These are phyloP conservation scores for Blastomyces gilchristii DNA, from an alignment of 2,329 filamentous ascomycete genomes.

Conservation along the genomic window DNA sequence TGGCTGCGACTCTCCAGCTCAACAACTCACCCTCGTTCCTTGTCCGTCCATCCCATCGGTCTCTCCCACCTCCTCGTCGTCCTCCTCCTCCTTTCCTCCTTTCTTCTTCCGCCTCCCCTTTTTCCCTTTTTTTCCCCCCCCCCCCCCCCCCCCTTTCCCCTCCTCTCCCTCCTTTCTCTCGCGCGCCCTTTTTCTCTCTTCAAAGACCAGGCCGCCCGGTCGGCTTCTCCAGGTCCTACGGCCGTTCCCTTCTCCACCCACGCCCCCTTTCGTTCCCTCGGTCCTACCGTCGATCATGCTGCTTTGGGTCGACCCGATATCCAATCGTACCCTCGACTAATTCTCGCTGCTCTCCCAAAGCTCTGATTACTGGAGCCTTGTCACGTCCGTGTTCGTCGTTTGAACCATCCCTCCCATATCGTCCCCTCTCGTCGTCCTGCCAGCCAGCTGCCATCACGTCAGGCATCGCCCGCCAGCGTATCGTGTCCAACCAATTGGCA, in stretches of 20 bases:
- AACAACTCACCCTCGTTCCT: background rate
- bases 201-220: constrained; percentile 12
- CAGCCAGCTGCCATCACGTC: background rate
- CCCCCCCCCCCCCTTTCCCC: background rate
- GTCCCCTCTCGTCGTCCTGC: background rate
- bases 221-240: constrained; percentile 10
- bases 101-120: background rate
- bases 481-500: background rate
- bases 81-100: too few relatives aligned
- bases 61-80: too few relatives aligned
- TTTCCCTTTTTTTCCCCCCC: background rate
- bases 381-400: background rate
- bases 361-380: constrained; percentile 5
- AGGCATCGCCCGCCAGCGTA: background rate
- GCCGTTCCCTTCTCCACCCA: background rate
- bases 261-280: constrained; percentile 7
- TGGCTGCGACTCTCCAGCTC: background rate
- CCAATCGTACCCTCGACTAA: constrained; percentile 4
- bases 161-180: background rate
- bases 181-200: background rate
- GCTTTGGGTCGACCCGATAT: constrained; percentile 10
- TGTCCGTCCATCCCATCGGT: background rate
- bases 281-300: constrained; percentile 15
- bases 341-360: constrained; percentile 5
- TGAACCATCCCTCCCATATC: background rate